Conservation (phyloP, 2,329 filamentous ascomycete genomes). For the Neonectria sp. region DNA sequence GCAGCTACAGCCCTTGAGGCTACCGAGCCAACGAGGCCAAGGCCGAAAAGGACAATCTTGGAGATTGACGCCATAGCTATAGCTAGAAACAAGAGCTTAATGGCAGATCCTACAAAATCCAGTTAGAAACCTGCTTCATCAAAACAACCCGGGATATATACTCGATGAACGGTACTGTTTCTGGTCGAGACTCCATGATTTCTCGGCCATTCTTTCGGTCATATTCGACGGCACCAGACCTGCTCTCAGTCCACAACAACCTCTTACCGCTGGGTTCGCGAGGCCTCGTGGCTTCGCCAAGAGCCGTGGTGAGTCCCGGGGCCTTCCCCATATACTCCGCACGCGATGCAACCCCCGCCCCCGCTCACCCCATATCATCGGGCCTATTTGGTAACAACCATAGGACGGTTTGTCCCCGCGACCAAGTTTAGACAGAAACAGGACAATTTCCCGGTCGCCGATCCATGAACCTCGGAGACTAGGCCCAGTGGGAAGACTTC, state of each 20-base stretch:
- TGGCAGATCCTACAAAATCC: not conserved
- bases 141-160: not conserved
- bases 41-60: slow-evolving; percentile 15
- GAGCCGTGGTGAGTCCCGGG: slow-evolving; percentile 11
- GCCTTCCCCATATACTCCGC: slow-evolving; percentile 24
- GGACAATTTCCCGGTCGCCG: not conserved
- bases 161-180: not conserved
- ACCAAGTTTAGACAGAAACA: slow-evolving; percentile 9
- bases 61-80: slow-evolving; percentile 14
- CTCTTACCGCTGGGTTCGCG: not conserved
- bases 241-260: not conserved
- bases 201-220: slow-evolving; percentile 24
- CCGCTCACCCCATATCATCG: slow-evolving; percentile 29
- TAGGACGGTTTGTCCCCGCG: not conserved
- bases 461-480: slow-evolving; percentile 17
- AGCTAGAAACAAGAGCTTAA: not conserved
- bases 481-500: slow-evolving; percentile 20
- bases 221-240: slow-evolving; percentile 6
- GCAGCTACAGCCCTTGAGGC: slow-evolving; percentile 9
- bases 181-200: not conserved
- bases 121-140: not conserved
- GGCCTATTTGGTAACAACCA: slow-evolving; percentile 17
- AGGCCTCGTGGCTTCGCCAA: not conserved
- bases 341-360: slow-evolving; percentile 25
- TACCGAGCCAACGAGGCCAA: slow-evolving; percentile 13